phyloP scores from a whole-genome alignment of 2,329 filamentous ascomycete species.

The Alternaria sp. region DNA sequence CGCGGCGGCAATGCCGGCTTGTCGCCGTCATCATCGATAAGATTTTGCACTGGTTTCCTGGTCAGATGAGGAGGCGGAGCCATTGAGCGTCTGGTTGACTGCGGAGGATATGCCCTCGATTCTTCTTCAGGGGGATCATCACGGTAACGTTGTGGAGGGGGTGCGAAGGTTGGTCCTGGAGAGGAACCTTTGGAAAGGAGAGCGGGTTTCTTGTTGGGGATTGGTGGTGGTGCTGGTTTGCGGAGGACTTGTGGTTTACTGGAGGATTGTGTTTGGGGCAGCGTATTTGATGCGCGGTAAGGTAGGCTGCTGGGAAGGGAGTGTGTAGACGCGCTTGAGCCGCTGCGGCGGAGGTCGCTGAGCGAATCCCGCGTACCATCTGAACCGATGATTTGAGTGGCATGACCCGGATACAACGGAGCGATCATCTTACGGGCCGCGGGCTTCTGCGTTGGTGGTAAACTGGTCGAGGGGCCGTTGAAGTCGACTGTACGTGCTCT shows the following conservation, averaged over 20 bases:
- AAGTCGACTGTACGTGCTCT: constrained; percentile 40
- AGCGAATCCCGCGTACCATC: constrained; percentile 28
- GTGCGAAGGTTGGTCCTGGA: constrained; percentile 7
- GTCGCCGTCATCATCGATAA: constrained; percentile 28
- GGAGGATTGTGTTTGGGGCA: constrained; percentile 8
- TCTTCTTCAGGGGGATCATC: constrained; percentile 23
- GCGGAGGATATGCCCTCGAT: constrained; percentile 22
- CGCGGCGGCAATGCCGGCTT: constrained; percentile 42
- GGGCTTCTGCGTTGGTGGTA: constrained; percentile 21
- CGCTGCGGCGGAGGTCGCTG: constrained; percentile 30
- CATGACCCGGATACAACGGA: constrained; percentile 34
- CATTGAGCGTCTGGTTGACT: constrained; percentile 33
- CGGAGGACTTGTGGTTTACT: constrained; percentile 35
- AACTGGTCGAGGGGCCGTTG: constrained; percentile 32
- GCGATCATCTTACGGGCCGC: constrained; percentile 40
- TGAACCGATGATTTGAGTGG: constrained; percentile 25
- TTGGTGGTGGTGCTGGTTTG: constrained; percentile 43
- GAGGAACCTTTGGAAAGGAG: constrained; percentile 26
- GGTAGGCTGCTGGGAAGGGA: constrained; percentile 34
- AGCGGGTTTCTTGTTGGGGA: constrained; percentile 43
- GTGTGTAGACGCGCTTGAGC: constrained; percentile 36
- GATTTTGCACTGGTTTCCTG: constrained; percentile 26
- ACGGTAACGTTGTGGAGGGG: constrained; percentile 27
- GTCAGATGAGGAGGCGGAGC: constrained; percentile 20
- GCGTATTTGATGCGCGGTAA: constrained; percentile 16